phyloP scores from a whole-genome alignment of 2,329 filamentous ascomycete genomes.

The Phyllosticta ampelicida region DNA sequence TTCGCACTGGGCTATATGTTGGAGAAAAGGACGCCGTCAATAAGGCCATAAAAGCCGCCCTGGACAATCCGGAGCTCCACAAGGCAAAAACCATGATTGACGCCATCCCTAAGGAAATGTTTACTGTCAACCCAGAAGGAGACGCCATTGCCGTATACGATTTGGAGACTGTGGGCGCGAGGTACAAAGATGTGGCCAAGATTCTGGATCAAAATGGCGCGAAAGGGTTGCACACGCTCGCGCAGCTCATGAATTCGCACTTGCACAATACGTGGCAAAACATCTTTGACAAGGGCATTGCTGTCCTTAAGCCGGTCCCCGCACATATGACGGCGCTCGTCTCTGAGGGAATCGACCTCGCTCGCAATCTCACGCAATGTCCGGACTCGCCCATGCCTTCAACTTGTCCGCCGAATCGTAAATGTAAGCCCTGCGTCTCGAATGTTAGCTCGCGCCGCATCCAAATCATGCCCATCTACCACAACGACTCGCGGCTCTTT shows the following conservation, averaged over 20 bases:
- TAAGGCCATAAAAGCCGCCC: constrained; percentile 30
- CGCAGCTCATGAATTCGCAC: constrained; percentile 70
- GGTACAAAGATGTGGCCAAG: constrained; percentile 58
- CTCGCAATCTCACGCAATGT: constrained; percentile 65
- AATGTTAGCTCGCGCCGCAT: constrained; percentile 46
- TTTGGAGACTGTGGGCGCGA: constrained; percentile 46
- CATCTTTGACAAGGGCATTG: constrained; percentile 58
- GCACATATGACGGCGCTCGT: constrained; percentile 65
- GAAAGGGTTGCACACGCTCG: constrained; percentile 54
- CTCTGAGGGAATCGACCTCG: constrained; percentile 59
- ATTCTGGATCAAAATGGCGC: constrained; percentile 45
- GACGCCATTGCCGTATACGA: constrained; percentile 66
- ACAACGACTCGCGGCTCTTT: constrained; percentile 62
- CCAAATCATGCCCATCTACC: constrained; percentile 54
- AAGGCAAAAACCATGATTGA: constrained; percentile 53
- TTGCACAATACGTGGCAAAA: constrained; percentile 79
- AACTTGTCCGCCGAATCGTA: constrained; percentile 74
- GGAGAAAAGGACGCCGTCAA: constrained; percentile 48
- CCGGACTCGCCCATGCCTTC: constrained; percentile 59
- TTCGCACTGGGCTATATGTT: constrained; percentile 62
- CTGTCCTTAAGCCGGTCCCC: constrained; percentile 68
- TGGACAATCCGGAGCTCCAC: constrained; percentile 31
- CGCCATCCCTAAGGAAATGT: constrained; percentile 46
- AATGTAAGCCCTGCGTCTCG: constrained; percentile 58
- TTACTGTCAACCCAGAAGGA: constrained; percentile 55